Base-by-base conservation (phyloP, 140 eudicot genomes). In the Stevia rebaudiana region DNA sequence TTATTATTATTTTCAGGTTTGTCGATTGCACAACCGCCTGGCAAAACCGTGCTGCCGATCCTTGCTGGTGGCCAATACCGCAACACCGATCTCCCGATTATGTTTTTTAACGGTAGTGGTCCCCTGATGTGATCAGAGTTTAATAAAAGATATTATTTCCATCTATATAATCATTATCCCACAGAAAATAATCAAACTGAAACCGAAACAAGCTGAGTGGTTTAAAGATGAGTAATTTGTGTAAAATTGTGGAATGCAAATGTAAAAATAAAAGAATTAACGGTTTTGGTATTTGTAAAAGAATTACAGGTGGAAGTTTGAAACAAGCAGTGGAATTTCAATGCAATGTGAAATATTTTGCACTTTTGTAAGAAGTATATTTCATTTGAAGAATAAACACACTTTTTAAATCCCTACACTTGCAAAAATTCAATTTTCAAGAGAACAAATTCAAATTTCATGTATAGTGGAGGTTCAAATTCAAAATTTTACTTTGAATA, bases 41-140 rank as follows among this genome's bases (percentile, higher is more conserved):
- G 86, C 19, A 74, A 47, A 71, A 92, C 74, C 11, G 99, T 92
- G 61, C 97, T 78, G 39, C 94, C 97, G 51, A 85, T 61, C 83
- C 99, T 83, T 7, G 65, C 16, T 47, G 94, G 99, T 44, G 99
- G 99, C 99, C 99, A 92, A 61, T 92, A 92, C 43, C 94, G 86
- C 54, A 88, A 72, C 30, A 92, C 67, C 6, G 99, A 88, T 80
- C 97, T 88, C 46, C 99, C 99, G 3, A 92, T 75, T 44, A 92
- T 88, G 71, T 88, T 92, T 70, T 83, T 88, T 2, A 81, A 75
- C 44, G 99, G 99, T 44, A 92, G 76, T n/a, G 99, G 88, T 43
- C 95, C 99, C 98, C 96, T 91, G 65, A 37, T 28, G 11, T 23
- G 56, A 21, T 24, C 8, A 19, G 41, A 11, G 36, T 9, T 56